A percentile compares a stretch with the other conserved stretches of the same genome.
phyloP scores from a whole-genome alignment of 2,329 filamentous ascomycete genomes.

The Cadophora gregata region DNA sequence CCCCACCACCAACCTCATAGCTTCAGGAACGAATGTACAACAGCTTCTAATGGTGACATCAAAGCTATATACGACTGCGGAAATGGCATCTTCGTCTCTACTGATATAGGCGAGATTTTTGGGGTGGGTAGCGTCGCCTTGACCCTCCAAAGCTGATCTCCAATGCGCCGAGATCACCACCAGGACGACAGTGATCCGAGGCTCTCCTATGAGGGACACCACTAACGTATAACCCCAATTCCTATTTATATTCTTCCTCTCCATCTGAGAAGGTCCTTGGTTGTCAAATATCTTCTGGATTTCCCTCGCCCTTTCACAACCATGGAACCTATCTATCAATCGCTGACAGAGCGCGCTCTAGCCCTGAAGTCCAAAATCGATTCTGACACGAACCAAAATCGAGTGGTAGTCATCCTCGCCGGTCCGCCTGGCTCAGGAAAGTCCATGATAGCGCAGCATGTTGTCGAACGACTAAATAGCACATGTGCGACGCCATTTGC shows the following conservation, averaged over 20 bases:
- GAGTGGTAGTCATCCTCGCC: conserved; percentile 43
- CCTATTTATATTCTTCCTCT: not conserved
- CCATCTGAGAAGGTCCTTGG: not conserved
- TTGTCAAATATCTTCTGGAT: not conserved
- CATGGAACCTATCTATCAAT: conserved; percentile 34
- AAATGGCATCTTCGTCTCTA: not conserved
- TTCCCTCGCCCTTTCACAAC: not conserved
- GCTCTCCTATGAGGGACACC: not conserved
- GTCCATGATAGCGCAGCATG: conserved; percentile 76
- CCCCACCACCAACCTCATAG: not conserved
- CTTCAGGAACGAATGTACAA: not conserved
- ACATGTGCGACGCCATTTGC: conserved; percentile 60
- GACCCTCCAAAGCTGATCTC: not conserved
- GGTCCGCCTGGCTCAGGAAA: conserved; percentile 57
- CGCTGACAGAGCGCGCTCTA: conserved; percentile 29
- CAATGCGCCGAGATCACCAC: not conserved
- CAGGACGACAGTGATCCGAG: conserved; percentile 1
- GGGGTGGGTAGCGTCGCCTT: too few relatives aligned
- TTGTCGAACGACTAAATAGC: conserved; percentile 71
- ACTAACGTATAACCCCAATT: not conserved
- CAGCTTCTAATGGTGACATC: not conserved
- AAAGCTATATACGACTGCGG: not conserved
- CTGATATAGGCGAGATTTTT: not conserved
- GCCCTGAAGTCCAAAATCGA: conserved; percentile 26
- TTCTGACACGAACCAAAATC: conserved; percentile 24